Evolutionary conservation across 1,139 yeast genomes (phyloP), one percentile per base, ranked within the genome.

Genomic region (Debaryomycetaceae sp.): DNA sequence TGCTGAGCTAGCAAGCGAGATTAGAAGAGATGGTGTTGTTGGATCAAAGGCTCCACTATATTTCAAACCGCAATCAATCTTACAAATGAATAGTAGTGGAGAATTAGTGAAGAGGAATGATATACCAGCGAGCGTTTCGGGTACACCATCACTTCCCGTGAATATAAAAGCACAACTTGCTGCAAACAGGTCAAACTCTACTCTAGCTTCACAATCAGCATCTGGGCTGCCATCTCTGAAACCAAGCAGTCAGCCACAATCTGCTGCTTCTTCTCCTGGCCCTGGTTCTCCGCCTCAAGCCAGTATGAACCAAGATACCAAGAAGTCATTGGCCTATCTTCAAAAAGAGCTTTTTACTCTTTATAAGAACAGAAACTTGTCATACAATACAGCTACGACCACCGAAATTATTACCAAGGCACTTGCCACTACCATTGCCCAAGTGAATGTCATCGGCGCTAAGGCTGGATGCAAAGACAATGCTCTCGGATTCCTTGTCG

Each of bases 341-440:
- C 90, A 86, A 60, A 85, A 84, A 49, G 93, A 86, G 58, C 66
- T 86, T 36, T 81, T 85, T 51, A 74, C 80, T 4, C 67, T 86
- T 41, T 85, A 89, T 38, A 85, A 83, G 57, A 85, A 86, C 44
- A 71, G 90, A 49, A 83, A 81, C 50, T 75, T 85, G 52, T 60
- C 76, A 1, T 80, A 83, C 50, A 85, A 83, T 50, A 84, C 86
- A 40, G 85, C 82, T 31, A 81, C 87, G 1, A 85, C 89, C 36
- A 85, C 93, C 0, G 87, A 83, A 48, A 81, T 89, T 45, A 75
- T 90, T 54, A 89, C 97, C n/a, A 90, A 87, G 56, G 97, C 97
- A 0, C 74, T 90, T 54, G 96, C 97, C 4, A 87, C 91, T 67
- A 91, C 97, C 0, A 89, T 90, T 50, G 91, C 96, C 2, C 97